Evolutionary conservation across 495 filamentous ascomycete species (phyloP).

Genomic region (Sphaerosporella brunnea): DNA sequence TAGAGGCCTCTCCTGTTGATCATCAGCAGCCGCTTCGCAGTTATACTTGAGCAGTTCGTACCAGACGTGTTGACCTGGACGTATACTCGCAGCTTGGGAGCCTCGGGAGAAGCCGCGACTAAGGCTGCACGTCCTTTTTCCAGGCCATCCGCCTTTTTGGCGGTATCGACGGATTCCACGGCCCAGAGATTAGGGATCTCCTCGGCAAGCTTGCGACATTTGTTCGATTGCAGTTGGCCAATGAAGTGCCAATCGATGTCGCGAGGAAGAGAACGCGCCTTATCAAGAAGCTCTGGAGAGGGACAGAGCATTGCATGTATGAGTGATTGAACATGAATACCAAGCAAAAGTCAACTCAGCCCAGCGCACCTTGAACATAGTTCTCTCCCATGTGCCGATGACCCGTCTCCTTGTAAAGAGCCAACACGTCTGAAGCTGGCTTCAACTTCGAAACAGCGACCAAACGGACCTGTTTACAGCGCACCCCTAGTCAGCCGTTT

Average conservation of each 20-base stretch:
- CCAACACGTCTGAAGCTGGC: conserved; percentile 70
- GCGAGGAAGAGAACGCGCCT: conserved; percentile 58
- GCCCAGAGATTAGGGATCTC: conserved; percentile 80
- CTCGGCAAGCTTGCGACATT: conserved; percentile 70
- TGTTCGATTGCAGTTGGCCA: conserved; percentile 58
- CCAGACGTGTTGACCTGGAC: conserved; percentile 88
- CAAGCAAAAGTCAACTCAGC: too few relatives aligned
- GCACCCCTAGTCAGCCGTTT: neutral
- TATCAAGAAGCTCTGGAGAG: conserved; percentile 69
- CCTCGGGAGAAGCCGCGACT: conserved; percentile 25
- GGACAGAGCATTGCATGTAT: too few relatives aligned
- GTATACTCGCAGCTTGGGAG: conserved; percentile 39
- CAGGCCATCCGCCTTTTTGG: conserved; percentile 69
- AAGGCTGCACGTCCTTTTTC: conserved; percentile 55
- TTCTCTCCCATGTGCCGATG: conserved; percentile 92
- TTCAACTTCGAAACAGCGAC: conserved; percentile 92
- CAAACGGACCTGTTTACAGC: conserved; percentile 44
- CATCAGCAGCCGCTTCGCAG: too few relatives aligned
- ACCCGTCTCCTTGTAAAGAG: conserved; percentile 43
- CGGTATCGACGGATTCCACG: conserved; percentile 72
- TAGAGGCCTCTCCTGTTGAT: conserved; percentile 49
- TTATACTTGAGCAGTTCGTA: neutral
- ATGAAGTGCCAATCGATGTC: conserved; percentile 90
- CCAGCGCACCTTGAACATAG: conserved; percentile 56
- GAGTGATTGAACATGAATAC: too few relatives aligned